These are phyloP conservation scores for Pisolithus albus DNA, from an alignment of 768 basidiomycete species.

Conservation along the genomic window DNA sequence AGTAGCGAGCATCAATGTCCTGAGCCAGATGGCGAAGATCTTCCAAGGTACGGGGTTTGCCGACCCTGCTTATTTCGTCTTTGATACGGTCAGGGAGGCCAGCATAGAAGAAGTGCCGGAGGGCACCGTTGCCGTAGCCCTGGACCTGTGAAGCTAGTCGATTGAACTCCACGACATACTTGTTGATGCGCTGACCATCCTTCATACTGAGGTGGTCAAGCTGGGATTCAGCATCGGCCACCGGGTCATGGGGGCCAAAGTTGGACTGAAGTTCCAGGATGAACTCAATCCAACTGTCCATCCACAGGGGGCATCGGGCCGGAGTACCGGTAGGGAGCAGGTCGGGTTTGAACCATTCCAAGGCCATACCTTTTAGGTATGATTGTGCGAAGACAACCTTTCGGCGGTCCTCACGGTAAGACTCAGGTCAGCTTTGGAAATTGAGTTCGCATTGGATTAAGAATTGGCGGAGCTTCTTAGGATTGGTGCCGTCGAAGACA, in stretches of 20 bases:
- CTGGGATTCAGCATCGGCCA: too few relatives aligned
- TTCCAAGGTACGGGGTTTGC: neutral
- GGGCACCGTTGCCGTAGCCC: slow-evolving; percentile 2
- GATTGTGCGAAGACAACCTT: neutral
- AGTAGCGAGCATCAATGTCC: slow-evolving; percentile 7
- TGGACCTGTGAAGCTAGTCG: neutral
- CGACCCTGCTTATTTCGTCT: slow-evolving; percentile 7
- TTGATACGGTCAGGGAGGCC: slow-evolving; percentile 2
- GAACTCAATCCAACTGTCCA: too few relatives aligned
- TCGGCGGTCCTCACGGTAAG: neutral
- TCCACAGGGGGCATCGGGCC: too few relatives aligned
- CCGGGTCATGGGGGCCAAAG: too few relatives aligned
- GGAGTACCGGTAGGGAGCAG: too few relatives aligned
- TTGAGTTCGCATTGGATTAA: neutral
- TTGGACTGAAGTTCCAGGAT: too few relatives aligned
- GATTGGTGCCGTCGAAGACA: too few relatives aligned
- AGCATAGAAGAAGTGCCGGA: neutral
- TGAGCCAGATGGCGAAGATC: neutral
- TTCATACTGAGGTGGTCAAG: too few relatives aligned
- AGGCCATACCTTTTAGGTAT: neutral
- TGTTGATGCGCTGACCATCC: neutral
- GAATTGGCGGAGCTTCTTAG: too few relatives aligned
- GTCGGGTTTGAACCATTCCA: too few relatives aligned
- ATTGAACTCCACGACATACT: slow-evolving; percentile 5
- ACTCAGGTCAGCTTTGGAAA: too few relatives aligned